phyloP scores from a whole-genome alignment of 345 rosid species.

The Hibiscus trionum region DNA sequence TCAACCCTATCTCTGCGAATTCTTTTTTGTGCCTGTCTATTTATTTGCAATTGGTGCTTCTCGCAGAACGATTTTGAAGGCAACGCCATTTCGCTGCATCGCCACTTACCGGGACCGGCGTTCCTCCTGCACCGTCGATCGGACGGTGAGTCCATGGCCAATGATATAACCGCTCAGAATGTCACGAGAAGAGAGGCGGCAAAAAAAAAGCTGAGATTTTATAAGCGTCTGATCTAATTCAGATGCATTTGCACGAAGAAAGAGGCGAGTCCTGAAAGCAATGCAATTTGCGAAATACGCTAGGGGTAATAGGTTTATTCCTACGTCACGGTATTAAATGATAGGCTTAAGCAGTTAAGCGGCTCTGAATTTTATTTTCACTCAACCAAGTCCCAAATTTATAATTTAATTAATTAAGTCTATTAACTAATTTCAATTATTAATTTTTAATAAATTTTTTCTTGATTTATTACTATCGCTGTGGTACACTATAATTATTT shows the following conservation, averaged over 20 bases:
- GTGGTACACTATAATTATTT: no score
- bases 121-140: neutral
- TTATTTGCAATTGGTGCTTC: neutral
- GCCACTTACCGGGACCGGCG: constrained; percentile 13
- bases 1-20: neutral
- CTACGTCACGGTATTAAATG: no score
- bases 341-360: no score
- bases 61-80: neutral
- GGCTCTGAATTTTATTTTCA: no score
- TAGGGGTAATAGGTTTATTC: no score
- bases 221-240: neutral
- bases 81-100: neutral
- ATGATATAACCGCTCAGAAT: neutral
- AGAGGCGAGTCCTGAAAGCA: neutral
- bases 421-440: no score
- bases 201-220: neutral
- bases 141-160: neutral
- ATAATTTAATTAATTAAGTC: no score
- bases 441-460: no score
- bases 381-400: no score
- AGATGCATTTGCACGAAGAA: neutral
- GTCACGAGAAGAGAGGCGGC: neutral
- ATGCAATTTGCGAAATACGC: neutral
- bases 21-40: neutral
- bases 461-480: no score